Evolutionary conservation across 164 flowering plant genomes (phyloP).

Genomic region (Annona cherimola): DNA sequence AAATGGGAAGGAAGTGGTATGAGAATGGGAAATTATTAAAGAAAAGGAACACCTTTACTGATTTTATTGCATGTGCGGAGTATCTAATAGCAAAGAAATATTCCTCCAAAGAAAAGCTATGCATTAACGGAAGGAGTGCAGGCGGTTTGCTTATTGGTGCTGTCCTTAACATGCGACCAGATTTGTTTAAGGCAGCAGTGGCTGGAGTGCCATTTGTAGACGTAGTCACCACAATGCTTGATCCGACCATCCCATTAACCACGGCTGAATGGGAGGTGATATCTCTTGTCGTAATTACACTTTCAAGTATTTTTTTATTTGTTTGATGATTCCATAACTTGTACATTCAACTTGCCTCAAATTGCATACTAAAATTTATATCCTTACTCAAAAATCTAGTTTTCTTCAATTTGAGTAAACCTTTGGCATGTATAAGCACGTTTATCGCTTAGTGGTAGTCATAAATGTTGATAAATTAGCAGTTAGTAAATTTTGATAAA

Average conservation of each 20-base stretch:
- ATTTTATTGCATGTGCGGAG: slow-evolving; percentile 79
- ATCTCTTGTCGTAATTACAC: no score
- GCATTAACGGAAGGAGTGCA: slow-evolving; percentile 89
- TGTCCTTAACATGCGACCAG: slow-evolving; percentile 91
- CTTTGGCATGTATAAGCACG: no score
- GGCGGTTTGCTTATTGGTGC: slow-evolving; percentile 96
- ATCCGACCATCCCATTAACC: slow-evolving; percentile 32
- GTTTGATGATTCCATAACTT: no score
- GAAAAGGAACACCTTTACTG: slow-evolving; percentile 87
- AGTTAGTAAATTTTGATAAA: no score
- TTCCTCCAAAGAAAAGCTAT: slow-evolving; percentile 71
- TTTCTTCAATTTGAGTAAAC: no score
- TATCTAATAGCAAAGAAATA: slow-evolving; percentile 64
- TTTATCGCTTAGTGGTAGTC: no score
- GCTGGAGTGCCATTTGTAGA: slow-evolving; percentile 96
- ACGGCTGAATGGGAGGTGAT: slow-evolving; percentile 33
- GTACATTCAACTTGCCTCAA: no score
- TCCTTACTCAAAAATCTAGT: no score
- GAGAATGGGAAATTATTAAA: slow-evolving; percentile 86
- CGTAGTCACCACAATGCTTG: slow-evolving; percentile 95
- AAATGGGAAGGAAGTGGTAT: slow-evolving; percentile 98
- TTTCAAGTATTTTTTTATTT: no score
- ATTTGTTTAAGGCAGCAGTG: slow-evolving; percentile 79
- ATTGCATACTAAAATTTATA: no score
- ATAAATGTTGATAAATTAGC: no score